A percentile compares a stretch with the other conserved stretches of the same genome.
These are phyloP conservation scores for Aureobasidium sp. DNA, from an alignment of 2,329 filamentous ascomycete species.

Conservation along the genomic window DNA sequence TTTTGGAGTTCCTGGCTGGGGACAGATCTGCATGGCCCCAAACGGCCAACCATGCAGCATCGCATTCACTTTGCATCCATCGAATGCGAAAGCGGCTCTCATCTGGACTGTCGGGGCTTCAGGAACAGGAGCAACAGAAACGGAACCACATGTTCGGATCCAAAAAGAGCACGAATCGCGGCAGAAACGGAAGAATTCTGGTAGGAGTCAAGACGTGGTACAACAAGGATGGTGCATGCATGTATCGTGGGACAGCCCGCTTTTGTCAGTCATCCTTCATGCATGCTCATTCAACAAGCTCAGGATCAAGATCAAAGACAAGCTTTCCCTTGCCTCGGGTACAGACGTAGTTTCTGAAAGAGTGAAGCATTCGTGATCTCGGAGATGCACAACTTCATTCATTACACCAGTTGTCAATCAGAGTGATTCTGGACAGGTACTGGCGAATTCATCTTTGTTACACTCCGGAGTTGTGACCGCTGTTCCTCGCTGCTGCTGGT, in stretches of 20 bases:
- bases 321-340: not conserved
- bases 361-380: no score
- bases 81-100: not conserved
- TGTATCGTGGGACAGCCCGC: not conserved
- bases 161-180: not conserved
- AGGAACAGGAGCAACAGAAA: not conserved
- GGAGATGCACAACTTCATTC: not conserved
- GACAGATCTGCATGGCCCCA: not conserved
- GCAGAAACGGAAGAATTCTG: not conserved
- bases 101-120: not conserved
- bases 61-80: not conserved
- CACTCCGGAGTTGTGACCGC: not conserved
- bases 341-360: no score
- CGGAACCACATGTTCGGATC: not conserved
- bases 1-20: not conserved
- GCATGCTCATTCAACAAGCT: not conserved
- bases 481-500: not conserved
- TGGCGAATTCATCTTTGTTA: not conserved
- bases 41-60: not conserved
- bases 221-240: not conserved
- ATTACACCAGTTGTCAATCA: not conserved
- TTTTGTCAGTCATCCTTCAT: not conserved
- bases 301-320: not conserved
- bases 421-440: not conserved
- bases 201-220: not conserved